phyloP scores from a whole-genome alignment of 2,329 filamentous ascomycete species.

The Beauveria brongniartii region DNA sequence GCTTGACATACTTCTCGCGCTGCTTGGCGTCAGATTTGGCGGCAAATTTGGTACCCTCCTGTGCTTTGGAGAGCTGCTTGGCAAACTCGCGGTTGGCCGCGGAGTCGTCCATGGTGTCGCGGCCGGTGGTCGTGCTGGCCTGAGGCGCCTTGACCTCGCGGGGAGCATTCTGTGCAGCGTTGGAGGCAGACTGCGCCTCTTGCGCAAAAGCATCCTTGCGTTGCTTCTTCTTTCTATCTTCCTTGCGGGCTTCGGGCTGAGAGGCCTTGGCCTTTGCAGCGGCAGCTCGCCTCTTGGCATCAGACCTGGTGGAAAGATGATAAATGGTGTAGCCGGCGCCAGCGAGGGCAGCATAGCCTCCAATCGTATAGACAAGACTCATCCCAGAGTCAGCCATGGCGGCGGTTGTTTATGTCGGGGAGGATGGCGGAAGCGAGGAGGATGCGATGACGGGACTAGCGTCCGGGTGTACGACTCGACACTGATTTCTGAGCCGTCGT shows the following conservation, averaged over 20 bases:
- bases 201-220: slow-evolving; percentile 33
- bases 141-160: slow-evolving; percentile 22
- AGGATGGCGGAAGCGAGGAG: slow-evolving; percentile 1
- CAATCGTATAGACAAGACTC: slow-evolving; percentile 28
- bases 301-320: slow-evolving; percentile 25
- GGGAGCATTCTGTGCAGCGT: slow-evolving; percentile 29
- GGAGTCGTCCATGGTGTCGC: slow-evolving; percentile 47
- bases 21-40: slow-evolving; percentile 51
- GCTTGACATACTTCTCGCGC: slow-evolving; percentile 62
- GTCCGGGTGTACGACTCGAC: slow-evolving; percentile 16
- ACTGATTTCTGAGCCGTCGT: not conserved
- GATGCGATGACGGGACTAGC: slow-evolving; percentile 8
- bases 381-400: slow-evolving; percentile 27
- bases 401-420: slow-evolving; percentile 2
- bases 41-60: slow-evolving; percentile 58
- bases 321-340: slow-evolving; percentile 29
- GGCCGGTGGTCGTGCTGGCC: slow-evolving; percentile 19
- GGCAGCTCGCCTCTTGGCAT: slow-evolving; percentile 24
- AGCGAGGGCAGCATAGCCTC: slow-evolving; percentile 29
- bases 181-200: slow-evolving; percentile 26
- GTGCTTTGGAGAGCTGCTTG: slow-evolving; percentile 60
- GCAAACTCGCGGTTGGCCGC: slow-evolving; percentile 70
- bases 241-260: slow-evolving; percentile 29
- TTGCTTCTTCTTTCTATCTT: slow-evolving; percentile 39
- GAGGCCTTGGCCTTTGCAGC: slow-evolving; percentile 21